Conservation (phyloP, 768 basidiomycete species). For the Holtermannia corniformis region DNA sequence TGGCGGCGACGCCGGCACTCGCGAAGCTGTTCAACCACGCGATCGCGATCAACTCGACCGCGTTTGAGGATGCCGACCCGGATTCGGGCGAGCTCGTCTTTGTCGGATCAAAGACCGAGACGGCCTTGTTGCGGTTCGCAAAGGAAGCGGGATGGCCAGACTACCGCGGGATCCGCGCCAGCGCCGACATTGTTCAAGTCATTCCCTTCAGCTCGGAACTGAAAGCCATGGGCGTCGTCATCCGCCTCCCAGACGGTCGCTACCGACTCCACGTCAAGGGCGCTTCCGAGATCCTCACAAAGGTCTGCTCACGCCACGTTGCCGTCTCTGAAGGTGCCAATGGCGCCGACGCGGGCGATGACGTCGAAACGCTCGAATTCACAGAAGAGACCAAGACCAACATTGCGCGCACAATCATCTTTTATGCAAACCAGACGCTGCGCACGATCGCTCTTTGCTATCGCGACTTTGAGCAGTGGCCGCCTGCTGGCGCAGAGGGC, state of each 20-base stretch:
- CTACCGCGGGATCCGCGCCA: conserved; percentile 59
- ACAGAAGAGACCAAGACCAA: conserved; percentile 64
- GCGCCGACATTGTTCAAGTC: conserved; percentile 63
- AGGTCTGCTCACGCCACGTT: conserved; percentile 63
- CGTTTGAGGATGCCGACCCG: conserved; percentile 67
- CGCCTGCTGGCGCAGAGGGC: conserved; percentile 47
- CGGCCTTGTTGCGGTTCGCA: conserved; percentile 75
- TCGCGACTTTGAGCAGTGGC: conserved; percentile 76
- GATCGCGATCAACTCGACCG: conserved; percentile 86
- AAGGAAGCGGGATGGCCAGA: conserved; percentile 67
- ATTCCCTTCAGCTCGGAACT: conserved; percentile 87
- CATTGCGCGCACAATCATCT: conserved; percentile 81
- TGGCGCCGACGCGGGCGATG: conserved; percentile 24
- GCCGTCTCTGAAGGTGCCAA: conserved; percentile 46
- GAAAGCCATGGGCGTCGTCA: conserved; percentile 89
- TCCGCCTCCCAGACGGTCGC: conserved; percentile 50
- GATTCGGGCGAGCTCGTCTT: conserved; percentile 55
- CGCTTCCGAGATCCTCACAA: conserved; percentile 83
- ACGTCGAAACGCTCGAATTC: conserved; percentile 55
- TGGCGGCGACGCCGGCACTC: conserved; percentile 54
- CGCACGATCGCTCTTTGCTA: conserved; percentile 93
- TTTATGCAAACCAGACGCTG: conserved; percentile 92
- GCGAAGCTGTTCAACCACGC: conserved; percentile 66
- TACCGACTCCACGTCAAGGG: conserved; percentile 81
- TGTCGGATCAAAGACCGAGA: conserved; percentile 92